Evolutionary conservation across 108 stramenopile genomes (phyloP), one percentile per base, ranked within the genome.

Genomic region (Pseudonitzschia delicatissima): DNA sequence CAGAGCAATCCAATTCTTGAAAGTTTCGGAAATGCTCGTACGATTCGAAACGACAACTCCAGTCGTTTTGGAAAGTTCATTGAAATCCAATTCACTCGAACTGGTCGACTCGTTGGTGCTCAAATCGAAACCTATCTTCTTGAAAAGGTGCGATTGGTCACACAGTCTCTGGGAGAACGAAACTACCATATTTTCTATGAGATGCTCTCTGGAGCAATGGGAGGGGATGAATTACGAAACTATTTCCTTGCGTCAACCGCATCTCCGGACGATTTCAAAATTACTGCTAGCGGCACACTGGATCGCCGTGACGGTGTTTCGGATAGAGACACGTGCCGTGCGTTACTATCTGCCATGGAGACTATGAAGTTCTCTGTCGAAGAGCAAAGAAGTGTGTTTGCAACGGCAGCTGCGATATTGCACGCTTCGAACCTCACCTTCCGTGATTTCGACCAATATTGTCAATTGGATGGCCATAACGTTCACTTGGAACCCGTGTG

Each of bases 141-240:
- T 15, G 96, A 99, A 69, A 96, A 96, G 66, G 94, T 97, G 21
- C 83, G 98, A 21, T 53, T 97, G 26, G 90, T 91, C 20, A 78
- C 84, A 11, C 88, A 88, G 49, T 68, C 86, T 0, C 74, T 79
- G 45, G 94, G 93, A 20, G 96, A 97, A 66, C 74, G 96, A 28
- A 97, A 97, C 66, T 97, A 94, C 68, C 94, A 97, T 60, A 82
- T 97, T 26, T 94, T 97, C 60, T 95, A 95, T 61, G 93, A 97
- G 70, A 51, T 82, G 40, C 71, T 82, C 2, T 69, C 72, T 27
- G 78, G 73, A 55, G 60, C 45, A 2, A 66, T 79, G 68, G 51
- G 58, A 8, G 74, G 68, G 31, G 45, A 80, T 17, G 88, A 89
- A 44, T 47, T 83, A 23, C 69, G 73, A 28, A 68, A 73, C 33